phyloP scores from a whole-genome alignment of 495 filamentous ascomycete species.

The Umbilicaria muhlenbergii region DNA sequence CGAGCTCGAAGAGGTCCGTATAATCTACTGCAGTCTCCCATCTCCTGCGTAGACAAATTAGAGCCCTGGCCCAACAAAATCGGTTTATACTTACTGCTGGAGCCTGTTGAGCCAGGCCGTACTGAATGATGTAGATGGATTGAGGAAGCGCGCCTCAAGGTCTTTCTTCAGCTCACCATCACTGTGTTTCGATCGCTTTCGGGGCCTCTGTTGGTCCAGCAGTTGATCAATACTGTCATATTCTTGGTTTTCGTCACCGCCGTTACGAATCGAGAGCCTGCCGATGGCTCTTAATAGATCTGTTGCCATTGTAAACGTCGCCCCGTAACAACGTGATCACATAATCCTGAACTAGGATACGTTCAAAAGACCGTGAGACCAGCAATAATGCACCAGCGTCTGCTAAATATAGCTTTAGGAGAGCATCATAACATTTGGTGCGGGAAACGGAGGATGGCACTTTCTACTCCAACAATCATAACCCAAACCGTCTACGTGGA shows the following conservation, averaged over 20 bases:
- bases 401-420: too few relatives aligned
- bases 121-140: constrained; percentile 62
- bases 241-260: constrained; percentile 1
- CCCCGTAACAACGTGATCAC: too few relatives aligned
- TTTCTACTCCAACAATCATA: too few relatives aligned
- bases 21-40: constrained; percentile 72
- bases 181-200: constrained; percentile 39
- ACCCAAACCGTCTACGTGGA: too few relatives aligned
- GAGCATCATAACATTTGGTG: too few relatives aligned
- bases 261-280: constrained; percentile 2
- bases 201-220: constrained; percentile 35
- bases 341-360: too few relatives aligned
- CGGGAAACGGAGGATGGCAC: too few relatives aligned
- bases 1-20: constrained; percentile 65
- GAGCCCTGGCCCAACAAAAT: not conserved
- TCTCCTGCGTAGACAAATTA: constrained; percentile 30
- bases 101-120: constrained; percentile 71
- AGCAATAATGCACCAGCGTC: too few relatives aligned
- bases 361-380: too few relatives aligned
- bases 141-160: constrained; percentile 63
- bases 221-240: constrained; percentile 39
- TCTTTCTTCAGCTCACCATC: constrained; percentile 44
- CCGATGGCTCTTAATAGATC: constrained; percentile 16
- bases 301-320: constrained; percentile 9
- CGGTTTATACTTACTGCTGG: constrained; percentile 43